Conservation (phyloP, 805 yeast genomes). For the Yamadazyma kitorensis region DNA sequence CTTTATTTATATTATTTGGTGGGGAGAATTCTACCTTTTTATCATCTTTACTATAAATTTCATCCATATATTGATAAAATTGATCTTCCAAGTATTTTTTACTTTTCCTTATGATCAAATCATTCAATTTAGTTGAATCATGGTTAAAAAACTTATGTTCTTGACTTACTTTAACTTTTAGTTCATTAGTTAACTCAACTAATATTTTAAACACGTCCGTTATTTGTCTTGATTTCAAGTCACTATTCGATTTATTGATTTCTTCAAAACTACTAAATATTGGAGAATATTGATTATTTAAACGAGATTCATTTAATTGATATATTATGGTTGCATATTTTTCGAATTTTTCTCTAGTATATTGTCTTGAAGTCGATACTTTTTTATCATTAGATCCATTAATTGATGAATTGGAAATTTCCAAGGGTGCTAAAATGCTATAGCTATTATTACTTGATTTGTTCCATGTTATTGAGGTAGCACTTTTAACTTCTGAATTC, state of each 20-base stretch:
- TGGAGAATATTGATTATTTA: conserved; percentile 50
- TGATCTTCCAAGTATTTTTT: conserved; percentile 67
- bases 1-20: conserved; percentile 63
- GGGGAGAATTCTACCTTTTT: conserved; percentile 44
- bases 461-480: neutral
- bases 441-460: neutral
- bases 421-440: no score
- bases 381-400: conserved; percentile 1
- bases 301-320: conserved; percentile 67
- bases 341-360: conserved; percentile 60
- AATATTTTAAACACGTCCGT: conserved; percentile 74
- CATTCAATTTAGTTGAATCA: conserved; percentile 26
- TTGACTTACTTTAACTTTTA: conserved; percentile 30
- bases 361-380: conserved; percentile 23
- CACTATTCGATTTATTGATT: conserved; percentile 55
- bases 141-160: conserved; percentile 33
- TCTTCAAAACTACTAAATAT: conserved; percentile 59
- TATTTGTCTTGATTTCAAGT: conserved; percentile 66
- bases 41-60: conserved; percentile 57
- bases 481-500: conserved; percentile 4
- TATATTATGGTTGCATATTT: conserved; percentile 70
- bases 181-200: conserved; percentile 42
- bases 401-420: neutral
- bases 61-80: conserved; percentile 71
- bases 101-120: conserved; percentile 52